These are phyloP conservation scores for Alternaria sp. DNA, from an alignment of 2,329 filamentous ascomycete species.

Conservation along the genomic window DNA sequence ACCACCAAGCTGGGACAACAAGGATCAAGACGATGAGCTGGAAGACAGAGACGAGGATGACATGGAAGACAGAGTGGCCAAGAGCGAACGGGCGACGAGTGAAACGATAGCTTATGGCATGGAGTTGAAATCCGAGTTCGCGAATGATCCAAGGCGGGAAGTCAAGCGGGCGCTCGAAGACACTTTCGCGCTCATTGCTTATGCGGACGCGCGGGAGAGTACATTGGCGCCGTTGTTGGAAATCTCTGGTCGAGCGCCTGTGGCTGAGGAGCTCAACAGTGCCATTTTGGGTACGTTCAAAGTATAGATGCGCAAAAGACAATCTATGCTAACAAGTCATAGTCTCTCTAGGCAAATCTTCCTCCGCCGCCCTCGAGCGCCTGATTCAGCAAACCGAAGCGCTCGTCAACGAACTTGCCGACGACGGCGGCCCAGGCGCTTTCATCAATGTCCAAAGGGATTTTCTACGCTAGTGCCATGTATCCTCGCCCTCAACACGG, in stretches of 20 bases:
- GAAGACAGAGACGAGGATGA: conserved; percentile 47
- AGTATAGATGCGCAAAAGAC: background rate
- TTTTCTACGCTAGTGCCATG: conserved; percentile 40
- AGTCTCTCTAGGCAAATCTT: conserved; percentile 92
- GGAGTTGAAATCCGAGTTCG: conserved; percentile 78
- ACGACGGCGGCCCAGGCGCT: conserved; percentile 80
- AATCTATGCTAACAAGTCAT: conserved; percentile 6
- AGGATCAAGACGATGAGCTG: conserved; percentile 49
- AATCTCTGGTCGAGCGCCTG: conserved; percentile 73
- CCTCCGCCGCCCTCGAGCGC: conserved; percentile 82
- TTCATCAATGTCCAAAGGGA: conserved; percentile 73
- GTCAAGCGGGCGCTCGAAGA: conserved; percentile 78
- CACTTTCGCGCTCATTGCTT: conserved; percentile 88
- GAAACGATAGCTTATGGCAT: conserved; percentile 82
- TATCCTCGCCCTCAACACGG: background rate
- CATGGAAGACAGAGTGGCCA: conserved; percentile 44
- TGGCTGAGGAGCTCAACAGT: conserved; percentile 93
- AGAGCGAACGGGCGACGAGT: conserved; percentile 63
- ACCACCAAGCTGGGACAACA: conserved; percentile 36
- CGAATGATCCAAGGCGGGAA: conserved; percentile 72
- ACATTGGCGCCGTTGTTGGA: conserved; percentile 82
- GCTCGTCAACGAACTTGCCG: conserved; percentile 80
- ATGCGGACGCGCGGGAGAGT: conserved; percentile 79
- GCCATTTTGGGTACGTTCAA: conserved; percentile 76
- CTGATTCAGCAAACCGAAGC: conserved; percentile 87